phyloP scores from a whole-genome alignment of 2,329 filamentous ascomycete genomes.

The Penicillium italicum region DNA sequence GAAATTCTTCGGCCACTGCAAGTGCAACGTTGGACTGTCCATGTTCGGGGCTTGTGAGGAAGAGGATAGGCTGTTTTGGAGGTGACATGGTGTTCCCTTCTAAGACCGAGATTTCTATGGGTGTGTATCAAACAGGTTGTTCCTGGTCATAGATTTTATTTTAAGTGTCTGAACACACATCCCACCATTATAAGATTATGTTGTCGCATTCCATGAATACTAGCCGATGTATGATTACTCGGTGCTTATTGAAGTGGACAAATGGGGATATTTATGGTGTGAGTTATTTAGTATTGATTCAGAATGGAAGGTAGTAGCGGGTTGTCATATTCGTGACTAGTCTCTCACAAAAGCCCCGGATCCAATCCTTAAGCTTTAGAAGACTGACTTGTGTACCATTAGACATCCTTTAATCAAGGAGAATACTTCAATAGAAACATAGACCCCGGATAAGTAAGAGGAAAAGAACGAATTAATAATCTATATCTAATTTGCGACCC shows the following conservation, averaged over 20 bases:
- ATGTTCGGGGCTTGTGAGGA: conserved; percentile 47
- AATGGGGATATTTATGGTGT: neutral
- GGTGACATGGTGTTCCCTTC: conserved; percentile 12
- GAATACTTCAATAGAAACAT: neutral
- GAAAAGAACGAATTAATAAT: neutral
- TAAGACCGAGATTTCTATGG: neutral
- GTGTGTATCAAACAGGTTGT: neutral
- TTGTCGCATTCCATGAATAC: conserved; percentile 1
- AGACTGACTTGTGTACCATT: neutral
- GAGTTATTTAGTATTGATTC: neutral
- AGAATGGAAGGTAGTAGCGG: neutral
- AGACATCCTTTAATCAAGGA: neutral
- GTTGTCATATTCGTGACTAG: neutral
- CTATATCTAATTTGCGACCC: neutral
- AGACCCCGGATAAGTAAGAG: too few relatives aligned
- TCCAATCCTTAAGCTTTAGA: neutral
- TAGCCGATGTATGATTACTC: conserved; percentile 11
- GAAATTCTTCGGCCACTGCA: conserved; percentile 43
- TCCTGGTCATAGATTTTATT: neutral
- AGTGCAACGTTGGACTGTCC: conserved; percentile 49
- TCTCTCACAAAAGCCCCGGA: neutral
- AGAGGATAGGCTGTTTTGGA: conserved; percentile 31
- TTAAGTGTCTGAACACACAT: neutral
- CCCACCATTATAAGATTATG: neutral
- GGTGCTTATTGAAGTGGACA: neutral